phyloP scores from a whole-genome alignment of 164 flowering plant species.

The Magnolia changhungtana region DNA sequence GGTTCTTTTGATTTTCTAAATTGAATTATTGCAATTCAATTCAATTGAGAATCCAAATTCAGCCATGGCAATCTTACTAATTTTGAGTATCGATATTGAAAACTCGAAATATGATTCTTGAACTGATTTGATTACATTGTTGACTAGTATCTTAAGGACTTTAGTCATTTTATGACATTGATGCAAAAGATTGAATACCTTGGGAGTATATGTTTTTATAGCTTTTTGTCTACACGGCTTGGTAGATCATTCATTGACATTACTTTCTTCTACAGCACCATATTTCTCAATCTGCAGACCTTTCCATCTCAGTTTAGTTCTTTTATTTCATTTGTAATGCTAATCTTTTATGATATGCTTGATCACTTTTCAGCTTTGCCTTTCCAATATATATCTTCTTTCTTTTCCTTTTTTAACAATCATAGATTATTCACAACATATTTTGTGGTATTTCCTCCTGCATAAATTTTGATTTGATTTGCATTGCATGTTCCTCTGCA shows the following conservation, averaged over 20 bases:
- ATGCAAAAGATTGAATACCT: neutral
- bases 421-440: neutral
- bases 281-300: neutral
- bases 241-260: neutral
- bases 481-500: conserved; percentile 2
- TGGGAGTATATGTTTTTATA: neutral
- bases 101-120: neutral
- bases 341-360: neutral
- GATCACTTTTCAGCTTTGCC: neutral
- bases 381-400: neutral
- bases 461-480: neutral
- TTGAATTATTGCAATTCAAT: too few species aligned
- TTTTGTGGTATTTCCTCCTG: neutral
- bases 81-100: neutral
- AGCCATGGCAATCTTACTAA: too few species aligned
- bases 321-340: neutral
- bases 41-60: too few species aligned
- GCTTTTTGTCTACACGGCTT: neutral
- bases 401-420: neutral
- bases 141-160: neutral
- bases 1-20: too few species aligned
- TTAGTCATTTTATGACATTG: neutral
- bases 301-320: neutral
- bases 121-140: neutral
- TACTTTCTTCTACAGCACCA: neutral